Evolutionary conservation across 75 land plant genomes (phyloP).

Genomic region (Chamaecyparis obtusa): DNA sequence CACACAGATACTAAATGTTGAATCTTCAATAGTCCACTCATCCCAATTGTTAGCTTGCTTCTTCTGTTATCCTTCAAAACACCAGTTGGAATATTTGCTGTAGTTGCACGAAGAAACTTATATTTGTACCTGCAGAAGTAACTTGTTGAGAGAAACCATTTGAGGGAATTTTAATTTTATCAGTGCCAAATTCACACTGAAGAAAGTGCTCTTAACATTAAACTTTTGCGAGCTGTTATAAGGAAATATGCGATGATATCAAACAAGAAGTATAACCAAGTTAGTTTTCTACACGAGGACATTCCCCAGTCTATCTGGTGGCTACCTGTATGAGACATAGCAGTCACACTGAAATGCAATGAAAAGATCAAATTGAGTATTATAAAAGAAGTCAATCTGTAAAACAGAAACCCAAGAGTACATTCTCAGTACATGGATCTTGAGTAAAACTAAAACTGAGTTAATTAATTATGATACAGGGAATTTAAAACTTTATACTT

Average conservation of each 20-base stretch:
- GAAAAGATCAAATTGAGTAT: conserved; percentile 71
- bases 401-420: conserved; percentile 6
- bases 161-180: neutral
- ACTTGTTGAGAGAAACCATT: neutral
- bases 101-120: conserved; percentile 86
- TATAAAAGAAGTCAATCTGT: conserved; percentile 84
- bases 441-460: neutral
- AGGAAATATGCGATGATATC: neutral
- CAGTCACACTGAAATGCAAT: conserved; percentile 77
- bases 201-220: neutral
- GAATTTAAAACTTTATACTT: neutral
- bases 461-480: neutral
- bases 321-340: conserved; percentile 70
- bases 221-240: neutral
- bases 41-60: conserved; percentile 85
- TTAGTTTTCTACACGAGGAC: too few relatives aligned
- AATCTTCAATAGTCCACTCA: conserved; percentile 79
- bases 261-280: neutral
- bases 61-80: conserved; percentile 85
- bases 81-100: conserved; percentile 76
- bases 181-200: neutral
- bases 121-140: conserved; percentile 78
- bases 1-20: conserved; percentile 83
- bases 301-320: neutral
- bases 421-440: neutral